A percentile compares a stretch with the other conserved stretches of the same genome.
These are phyloP conservation scores for Lactuca saligna DNA, from an alignment of 129 eudicot genomes.

Conservation along the genomic window DNA sequence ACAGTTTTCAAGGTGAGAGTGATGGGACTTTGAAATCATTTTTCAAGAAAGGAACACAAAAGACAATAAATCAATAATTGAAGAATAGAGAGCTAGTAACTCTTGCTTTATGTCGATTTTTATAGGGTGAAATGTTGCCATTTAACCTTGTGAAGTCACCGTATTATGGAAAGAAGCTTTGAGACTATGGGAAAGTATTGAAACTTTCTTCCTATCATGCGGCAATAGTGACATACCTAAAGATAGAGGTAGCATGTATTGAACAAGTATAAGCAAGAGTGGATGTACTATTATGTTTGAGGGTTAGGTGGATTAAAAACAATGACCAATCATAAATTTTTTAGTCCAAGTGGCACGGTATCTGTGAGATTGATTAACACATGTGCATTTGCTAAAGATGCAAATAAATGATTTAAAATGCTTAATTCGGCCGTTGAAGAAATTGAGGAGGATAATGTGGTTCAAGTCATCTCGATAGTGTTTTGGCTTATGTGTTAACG, in stretches of 20 bases:
- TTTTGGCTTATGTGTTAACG: too few relatives aligned
- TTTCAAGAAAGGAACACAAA: background rate
- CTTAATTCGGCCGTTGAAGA: too few relatives aligned
- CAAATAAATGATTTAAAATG: too few relatives aligned
- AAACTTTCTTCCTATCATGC: conserved; percentile 11
- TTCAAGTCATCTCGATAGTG: too few relatives aligned
- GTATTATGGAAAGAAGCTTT: background rate
- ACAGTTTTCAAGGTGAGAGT: background rate
- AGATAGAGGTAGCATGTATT: background rate
- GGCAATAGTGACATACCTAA: background rate
- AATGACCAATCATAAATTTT: conserved; percentile 2
- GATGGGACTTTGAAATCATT: background rate
- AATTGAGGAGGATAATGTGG: too few relatives aligned
- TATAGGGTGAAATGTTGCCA: too few relatives aligned
- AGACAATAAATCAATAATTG: background rate
- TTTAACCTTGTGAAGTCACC: background rate
- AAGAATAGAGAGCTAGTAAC: background rate
- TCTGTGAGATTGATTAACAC: too few relatives aligned
- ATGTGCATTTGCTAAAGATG: too few relatives aligned
- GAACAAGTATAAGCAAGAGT: background rate
- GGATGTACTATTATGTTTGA: conserved; percentile 1
- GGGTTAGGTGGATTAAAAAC: background rate
- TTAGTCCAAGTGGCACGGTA: conserved; percentile 1
- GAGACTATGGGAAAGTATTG: background rate
- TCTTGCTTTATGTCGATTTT: background rate